phyloP scores from a whole-genome alignment of 148 eudicot genomes.

The Camellia granthamiana region DNA sequence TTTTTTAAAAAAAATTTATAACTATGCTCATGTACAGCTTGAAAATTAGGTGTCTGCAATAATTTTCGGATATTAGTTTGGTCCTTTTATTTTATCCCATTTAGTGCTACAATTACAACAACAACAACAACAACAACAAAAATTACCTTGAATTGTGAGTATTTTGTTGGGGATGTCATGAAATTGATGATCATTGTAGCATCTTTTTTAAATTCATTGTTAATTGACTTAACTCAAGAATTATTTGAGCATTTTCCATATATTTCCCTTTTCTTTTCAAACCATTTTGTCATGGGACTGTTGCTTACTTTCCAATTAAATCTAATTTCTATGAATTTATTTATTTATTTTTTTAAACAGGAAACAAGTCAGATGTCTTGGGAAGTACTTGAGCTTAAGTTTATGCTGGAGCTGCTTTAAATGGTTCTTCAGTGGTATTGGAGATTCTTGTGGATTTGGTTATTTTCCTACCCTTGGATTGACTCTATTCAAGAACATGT shows the following conservation, averaged over 20 bases:
- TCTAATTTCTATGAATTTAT: not conserved
- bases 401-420: slow-evolving; percentile 70
- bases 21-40: not conserved
- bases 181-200: not conserved
- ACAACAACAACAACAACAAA: too few relatives aligned
- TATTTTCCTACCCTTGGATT: slow-evolving; percentile 67
- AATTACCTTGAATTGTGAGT: not conserved
- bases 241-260: not conserved
- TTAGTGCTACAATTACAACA: too few relatives aligned
- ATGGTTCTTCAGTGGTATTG: slow-evolving; percentile 77
- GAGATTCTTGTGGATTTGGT: slow-evolving; percentile 69
- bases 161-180: not conserved
- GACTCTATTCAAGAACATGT: slow-evolving; percentile 59
- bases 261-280: not conserved
- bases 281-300: not conserved
- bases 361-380: slow-evolving; percentile 73
- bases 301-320: not conserved
- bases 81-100: too few relatives aligned
- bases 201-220: not conserved
- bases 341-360: slow-evolving; percentile 26
- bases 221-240: not conserved
- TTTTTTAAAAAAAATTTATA: too few relatives aligned
- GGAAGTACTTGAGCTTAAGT: slow-evolving; percentile 65
- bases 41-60: too few relatives aligned
- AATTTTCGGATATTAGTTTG: not conserved